These are phyloP conservation scores for Aureobasidium uvarum DNA, from an alignment of 2,329 filamentous ascomycete species.

Conservation along the genomic window DNA sequence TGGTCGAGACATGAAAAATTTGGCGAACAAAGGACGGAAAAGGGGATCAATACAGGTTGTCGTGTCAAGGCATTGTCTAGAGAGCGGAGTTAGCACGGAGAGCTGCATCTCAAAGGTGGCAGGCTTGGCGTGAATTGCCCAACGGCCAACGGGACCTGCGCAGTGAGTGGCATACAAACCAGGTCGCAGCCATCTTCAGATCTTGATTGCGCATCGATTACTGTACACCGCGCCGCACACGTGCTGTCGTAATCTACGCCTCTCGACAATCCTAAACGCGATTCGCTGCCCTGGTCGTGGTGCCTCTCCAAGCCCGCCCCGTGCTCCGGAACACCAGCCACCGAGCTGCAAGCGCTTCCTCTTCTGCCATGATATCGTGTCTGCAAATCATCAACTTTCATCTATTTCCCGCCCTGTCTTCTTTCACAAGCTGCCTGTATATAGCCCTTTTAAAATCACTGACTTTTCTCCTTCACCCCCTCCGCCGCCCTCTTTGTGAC, in stretches of 20 bases:
- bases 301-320: constrained; percentile 8
- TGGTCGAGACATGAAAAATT: constrained; percentile 11
- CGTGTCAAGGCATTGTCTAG: background rate
- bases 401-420: constrained; percentile 21
- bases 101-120: constrained; percentile 10
- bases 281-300: constrained; percentile 15
- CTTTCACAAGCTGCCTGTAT: constrained; percentile 7
- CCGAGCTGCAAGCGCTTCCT: constrained; percentile 21
- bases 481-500: background rate
- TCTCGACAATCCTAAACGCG: background rate
- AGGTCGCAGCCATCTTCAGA: background rate
- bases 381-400: constrained; percentile 17
- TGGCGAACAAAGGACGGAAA: constrained; percentile 22
- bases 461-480: background rate
- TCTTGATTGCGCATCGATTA: background rate
- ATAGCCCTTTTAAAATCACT: constrained; percentile 7
- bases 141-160: background rate
- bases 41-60: constrained; percentile 19
- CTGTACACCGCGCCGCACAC: background rate
- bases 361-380: constrained; percentile 20
- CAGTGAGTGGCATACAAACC: background rate
- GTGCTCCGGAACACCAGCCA: constrained; percentile 22
- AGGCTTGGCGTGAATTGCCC: background rate
- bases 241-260: background rate
- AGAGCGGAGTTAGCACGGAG: background rate